Evolutionary conservation across 2,329 filamentous ascomycete species (phyloP).

Genomic region (Pseudogymnoascus sp.): DNA sequence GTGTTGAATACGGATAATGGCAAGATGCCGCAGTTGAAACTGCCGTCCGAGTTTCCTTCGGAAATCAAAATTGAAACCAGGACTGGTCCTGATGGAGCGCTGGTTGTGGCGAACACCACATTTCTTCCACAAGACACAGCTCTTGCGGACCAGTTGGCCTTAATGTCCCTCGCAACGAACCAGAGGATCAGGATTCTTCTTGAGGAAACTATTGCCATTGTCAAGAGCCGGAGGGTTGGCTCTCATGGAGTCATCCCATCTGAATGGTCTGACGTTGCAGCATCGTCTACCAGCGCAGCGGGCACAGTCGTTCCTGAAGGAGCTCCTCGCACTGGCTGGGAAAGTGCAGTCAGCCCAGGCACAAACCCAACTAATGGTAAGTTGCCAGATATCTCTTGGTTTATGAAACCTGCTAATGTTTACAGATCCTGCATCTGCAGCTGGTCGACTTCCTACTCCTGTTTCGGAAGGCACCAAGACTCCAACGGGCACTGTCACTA

Average conservation of each 20-base stretch:
- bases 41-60: conserved; percentile 26
- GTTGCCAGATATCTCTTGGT: conserved; percentile 25
- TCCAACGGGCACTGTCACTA: conserved; percentile 37
- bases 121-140: conserved; percentile 71
- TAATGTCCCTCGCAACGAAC: conserved; percentile 77
- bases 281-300: conserved; percentile 37
- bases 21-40: conserved; percentile 37
- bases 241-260: conserved; percentile 73
- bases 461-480: conserved; percentile 45
- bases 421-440: conserved; percentile 28
- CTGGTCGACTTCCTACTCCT: conserved; percentile 39
- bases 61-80: conserved; percentile 48
- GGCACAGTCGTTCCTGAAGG: conserved; percentile 25
- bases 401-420: conserved; percentile 32
- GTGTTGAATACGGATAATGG: conserved; percentile 52
- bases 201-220: conserved; percentile 67
- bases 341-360: conserved; percentile 48
- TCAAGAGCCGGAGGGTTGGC: conserved; percentile 65
- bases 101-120: conserved; percentile 58
- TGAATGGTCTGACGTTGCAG: conserved; percentile 69
- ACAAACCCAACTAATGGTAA: conserved; percentile 57
- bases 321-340: conserved; percentile 32
- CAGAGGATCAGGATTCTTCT: conserved; percentile 70
- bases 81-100: conserved; percentile 56
- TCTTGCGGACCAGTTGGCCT: conserved; percentile 73